A percentile compares a stretch with the other conserved stretches of the same genome.
These are phyloP conservation scores for Tubosaeta brunneosetosa DNA, from an alignment of 768 basidiomycete genomes.

Conservation along the genomic window DNA sequence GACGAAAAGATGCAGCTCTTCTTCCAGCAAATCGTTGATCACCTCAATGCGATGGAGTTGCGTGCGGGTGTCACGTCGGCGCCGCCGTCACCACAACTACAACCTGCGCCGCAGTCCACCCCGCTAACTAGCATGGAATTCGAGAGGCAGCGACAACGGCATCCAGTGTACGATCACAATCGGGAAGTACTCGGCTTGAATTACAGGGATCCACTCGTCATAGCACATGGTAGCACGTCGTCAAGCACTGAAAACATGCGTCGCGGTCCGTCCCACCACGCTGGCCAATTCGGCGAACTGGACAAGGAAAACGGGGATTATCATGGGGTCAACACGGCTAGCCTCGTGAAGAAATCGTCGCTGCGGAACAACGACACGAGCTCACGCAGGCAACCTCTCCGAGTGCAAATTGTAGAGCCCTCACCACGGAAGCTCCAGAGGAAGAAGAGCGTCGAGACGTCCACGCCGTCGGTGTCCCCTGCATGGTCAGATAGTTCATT, in stretches of 20 bases:
- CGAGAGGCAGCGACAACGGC: conserved; percentile 12
- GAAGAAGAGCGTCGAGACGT: conserved; percentile 17
- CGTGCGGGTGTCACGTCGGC: conserved; percentile 33
- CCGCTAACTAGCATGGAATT: conserved; percentile 18
- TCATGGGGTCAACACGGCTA: conserved; percentile 1
- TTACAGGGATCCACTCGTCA: conserved; percentile 38
- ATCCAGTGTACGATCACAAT: conserved; percentile 2
- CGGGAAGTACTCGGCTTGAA: background rate
- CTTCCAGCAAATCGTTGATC: conserved; percentile 80
- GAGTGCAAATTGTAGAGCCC: conserved; percentile 56
- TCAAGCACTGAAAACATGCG: conserved; percentile 4
- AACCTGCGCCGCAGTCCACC: conserved; percentile 5
- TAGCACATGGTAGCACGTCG: conserved; percentile 7
- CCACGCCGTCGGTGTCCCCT: conserved; percentile 30
- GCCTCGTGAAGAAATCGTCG: conserved; percentile 42
- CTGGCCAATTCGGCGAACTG: conserved; percentile 18
- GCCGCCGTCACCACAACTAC: conserved; percentile 15
- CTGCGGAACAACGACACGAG: conserved; percentile 30
- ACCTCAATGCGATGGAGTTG: conserved; percentile 68
- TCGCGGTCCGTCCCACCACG: background rate
- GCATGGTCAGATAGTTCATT: conserved; percentile 46
- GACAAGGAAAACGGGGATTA: conserved; percentile 57
- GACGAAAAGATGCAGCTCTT: conserved; percentile 78
- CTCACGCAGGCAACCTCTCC: conserved; percentile 18
- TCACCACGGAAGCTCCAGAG: conserved; percentile 35